Conservation (phyloP, 2,329 filamentous ascomycete species). For the Basipetospora chlamydospora region DNA sequence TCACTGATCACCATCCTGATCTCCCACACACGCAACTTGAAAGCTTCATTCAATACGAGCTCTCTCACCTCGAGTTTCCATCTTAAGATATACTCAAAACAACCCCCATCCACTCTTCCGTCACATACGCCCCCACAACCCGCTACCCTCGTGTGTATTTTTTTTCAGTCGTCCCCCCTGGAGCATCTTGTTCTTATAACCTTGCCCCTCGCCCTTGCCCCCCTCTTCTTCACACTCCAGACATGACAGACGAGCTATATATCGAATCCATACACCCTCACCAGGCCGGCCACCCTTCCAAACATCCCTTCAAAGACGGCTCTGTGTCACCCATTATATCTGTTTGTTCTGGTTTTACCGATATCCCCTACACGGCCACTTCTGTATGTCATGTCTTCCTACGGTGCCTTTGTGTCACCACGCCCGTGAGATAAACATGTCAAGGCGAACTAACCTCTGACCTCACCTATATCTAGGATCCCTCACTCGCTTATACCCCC, state of each 20-base stretch:
- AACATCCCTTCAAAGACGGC: not conserved
- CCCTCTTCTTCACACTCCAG: too few species aligned
- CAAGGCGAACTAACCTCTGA: too few species aligned
- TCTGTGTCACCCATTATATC: not conserved
- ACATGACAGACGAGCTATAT: slow-evolving; percentile 4
- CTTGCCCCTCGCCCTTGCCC: not conserved
- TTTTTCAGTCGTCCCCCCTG: too few species aligned
- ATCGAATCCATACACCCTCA: slow-evolving; percentile 1
- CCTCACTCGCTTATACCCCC: slow-evolving; percentile 1
- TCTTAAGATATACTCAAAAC: too few species aligned
- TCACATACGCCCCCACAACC: too few species aligned
- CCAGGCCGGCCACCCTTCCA: slow-evolving; percentile 1
- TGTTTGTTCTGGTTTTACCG: not conserved
- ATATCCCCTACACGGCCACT: slow-evolving; percentile 1
- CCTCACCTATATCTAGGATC: not conserved
- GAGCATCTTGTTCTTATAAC: not conserved
- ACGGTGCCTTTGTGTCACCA: too few species aligned
- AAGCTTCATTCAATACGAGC: too few species aligned
- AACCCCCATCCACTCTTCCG: not conserved
- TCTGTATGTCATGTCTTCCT: slow-evolving; percentile 2
- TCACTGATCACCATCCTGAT: too few species aligned
- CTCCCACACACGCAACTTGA: too few species aligned
- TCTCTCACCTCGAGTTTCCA: slow-evolving; percentile 1
- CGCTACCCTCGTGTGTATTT: too few species aligned
- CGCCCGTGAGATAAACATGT: too few species aligned